Base-by-base conservation (phyloP, 495 filamentous ascomycete genomes). In the Podospora pseudocomata region DNA sequence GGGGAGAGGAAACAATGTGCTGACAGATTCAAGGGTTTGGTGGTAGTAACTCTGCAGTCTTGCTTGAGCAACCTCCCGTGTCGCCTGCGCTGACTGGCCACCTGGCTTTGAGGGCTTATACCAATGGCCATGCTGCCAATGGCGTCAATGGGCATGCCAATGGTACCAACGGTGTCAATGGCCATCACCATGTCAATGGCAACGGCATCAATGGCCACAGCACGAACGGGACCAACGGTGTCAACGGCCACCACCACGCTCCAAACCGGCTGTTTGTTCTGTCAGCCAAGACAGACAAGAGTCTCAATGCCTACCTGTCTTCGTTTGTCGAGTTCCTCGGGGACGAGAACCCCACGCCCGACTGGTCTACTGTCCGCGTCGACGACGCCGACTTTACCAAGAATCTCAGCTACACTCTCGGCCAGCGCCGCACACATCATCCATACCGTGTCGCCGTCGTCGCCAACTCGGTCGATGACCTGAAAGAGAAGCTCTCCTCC, bases 321-420 rank as follows among this genome's bases (percentile, higher is more conserved):
- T 58, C 55, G 18, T 58, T 58, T 4, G 23, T 20, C 2, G 55
- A 58, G 55, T 58, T 20, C 3, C 55, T 58, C 1, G 39, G 15
- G 13, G 55, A 19, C 23, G 55, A 58, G 55, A 58, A 20, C 55
- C 23, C 55, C 11, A 19, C n/a, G 6, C 55, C 55, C 6, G 55
- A 58, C 23, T 49, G 39, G 39, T 49, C 39, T 3, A 49, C 39
- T 13, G 39, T 49, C 39, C 7, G 9, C 15, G 39, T 49, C 39
- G 39, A 49, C 39, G 55, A 58, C 55, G 18, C 23, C 55, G 18
- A 58, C 9, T 26, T 58, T 58, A 0, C 55, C 55, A 58, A 58
- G 55, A 58, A 74, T 18, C 28, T 76, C 5, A 75, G 74, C 2
- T 77, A 73, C 23, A 82, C 80, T 15, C 63, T 82, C 13, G 72